A percentile compares a stretch with the other conserved stretches of the same genome.
These are phyloP conservation scores for Jaenimonas drosophilae DNA, from an alignment of 208 protist species.

Conservation along the genomic window DNA sequence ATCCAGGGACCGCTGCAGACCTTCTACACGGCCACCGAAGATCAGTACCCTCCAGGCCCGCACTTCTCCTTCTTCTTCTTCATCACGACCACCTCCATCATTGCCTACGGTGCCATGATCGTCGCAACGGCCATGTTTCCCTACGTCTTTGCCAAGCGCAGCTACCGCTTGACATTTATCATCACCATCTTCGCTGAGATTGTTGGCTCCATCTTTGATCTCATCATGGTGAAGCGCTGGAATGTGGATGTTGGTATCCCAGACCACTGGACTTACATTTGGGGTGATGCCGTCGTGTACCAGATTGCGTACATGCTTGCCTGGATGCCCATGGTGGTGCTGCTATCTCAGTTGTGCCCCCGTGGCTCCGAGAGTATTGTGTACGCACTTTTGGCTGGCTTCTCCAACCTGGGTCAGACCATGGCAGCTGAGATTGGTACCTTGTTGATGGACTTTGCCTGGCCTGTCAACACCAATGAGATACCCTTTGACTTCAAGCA, in stretches of 20 bases:
- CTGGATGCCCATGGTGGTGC: slow-evolving; percentile 40
- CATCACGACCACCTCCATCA: slow-evolving; percentile 31
- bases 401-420: slow-evolving; percentile 26
- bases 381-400: slow-evolving; percentile 45
- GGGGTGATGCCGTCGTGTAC: slow-evolving; percentile 49
- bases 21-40: slow-evolving; percentile 32
- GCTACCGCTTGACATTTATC: slow-evolving; percentile 34
- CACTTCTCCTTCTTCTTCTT: slow-evolving; percentile 62
- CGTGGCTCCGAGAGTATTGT: slow-evolving; percentile 43
- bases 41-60: slow-evolving; percentile 29
- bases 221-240: slow-evolving; percentile 57
- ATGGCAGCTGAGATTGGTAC: slow-evolving; percentile 34
- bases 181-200: slow-evolving; percentile 20
- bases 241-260: slow-evolving; percentile 41
- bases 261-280: slow-evolving; percentile 40
- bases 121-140: slow-evolving; percentile 32
- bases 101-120: slow-evolving; percentile 27
- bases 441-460: slow-evolving; percentile 30
- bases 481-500: slow-evolving; percentile 65
- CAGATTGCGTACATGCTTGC: slow-evolving; percentile 30
- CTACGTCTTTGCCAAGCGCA: slow-evolving; percentile 40
- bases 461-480: slow-evolving; percentile 24
- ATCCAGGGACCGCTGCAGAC: slow-evolving; percentile 19
- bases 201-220: slow-evolving; percentile 31
- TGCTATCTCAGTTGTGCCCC: slow-evolving; percentile 45